Evolutionary conservation across 1,284 basidiomycete genomes (phyloP).

Genomic region (Schizophyllum commune): DNA sequence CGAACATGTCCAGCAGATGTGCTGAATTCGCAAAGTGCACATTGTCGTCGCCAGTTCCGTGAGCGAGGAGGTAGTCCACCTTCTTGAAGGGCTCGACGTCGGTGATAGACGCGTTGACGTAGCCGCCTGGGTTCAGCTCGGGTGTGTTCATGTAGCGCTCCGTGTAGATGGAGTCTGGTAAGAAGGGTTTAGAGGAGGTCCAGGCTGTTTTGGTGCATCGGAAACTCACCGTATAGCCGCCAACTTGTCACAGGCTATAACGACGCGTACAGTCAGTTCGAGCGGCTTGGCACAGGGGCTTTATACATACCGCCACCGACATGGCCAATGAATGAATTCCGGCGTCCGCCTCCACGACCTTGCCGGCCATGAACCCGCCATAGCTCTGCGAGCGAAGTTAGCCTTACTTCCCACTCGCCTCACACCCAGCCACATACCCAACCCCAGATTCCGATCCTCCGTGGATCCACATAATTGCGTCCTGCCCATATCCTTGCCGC

Average conservation of each 20-base stretch:
- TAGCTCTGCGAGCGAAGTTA: constrained; percentile 55
- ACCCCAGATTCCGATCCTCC: constrained; percentile 89
- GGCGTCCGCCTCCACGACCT: constrained; percentile 81
- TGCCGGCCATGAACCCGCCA: constrained; percentile 89
- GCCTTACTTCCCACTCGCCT: background rate
- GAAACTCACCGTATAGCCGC: constrained; percentile 67
- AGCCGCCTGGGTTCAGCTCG: constrained; percentile 70
- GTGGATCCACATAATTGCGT: constrained; percentile 73
- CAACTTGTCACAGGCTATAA: constrained; percentile 87
- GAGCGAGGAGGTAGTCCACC: constrained; percentile 75
- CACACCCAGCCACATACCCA: constrained; percentile 50
- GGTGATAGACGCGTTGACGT: constrained; percentile 77
- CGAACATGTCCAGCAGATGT: constrained; percentile 88
- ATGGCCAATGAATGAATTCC: constrained; percentile 86
- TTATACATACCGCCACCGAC: constrained; percentile 77
- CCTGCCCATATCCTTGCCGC: constrained; percentile 74
- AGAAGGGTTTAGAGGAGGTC: background rate
- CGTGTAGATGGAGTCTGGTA: constrained; percentile 84
- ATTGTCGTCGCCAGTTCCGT: constrained; percentile 93
- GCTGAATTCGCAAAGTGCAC: constrained; percentile 91
- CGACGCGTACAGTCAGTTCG: too few relatives aligned
- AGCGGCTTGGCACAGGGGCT: too few relatives aligned
- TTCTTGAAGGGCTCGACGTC: constrained; percentile 80
- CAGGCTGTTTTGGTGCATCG: constrained; percentile 10
- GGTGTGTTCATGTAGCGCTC: constrained; percentile 96